phyloP scores from a whole-genome alignment of 1,284 basidiomycete species.

The Exsudoporus floridanus region DNA sequence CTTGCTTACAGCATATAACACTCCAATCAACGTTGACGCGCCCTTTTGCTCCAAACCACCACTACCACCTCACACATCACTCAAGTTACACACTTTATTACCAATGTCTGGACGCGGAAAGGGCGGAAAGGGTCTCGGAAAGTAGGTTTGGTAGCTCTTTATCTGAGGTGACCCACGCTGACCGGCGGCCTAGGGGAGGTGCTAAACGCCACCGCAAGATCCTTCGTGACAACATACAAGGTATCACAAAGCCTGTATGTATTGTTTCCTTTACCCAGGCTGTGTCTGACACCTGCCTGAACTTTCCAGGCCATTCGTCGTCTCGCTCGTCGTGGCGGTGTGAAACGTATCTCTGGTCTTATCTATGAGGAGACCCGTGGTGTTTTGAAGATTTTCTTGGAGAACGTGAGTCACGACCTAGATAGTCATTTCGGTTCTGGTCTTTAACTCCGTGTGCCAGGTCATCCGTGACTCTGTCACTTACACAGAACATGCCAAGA shows the following conservation, averaged over 20 bases:
- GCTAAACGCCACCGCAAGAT: slow-evolving; percentile 76
- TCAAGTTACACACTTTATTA: slow-evolving; percentile 15
- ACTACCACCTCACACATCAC: slow-evolving; percentile 15
- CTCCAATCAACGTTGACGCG: slow-evolving; percentile 30
- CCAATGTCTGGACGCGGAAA: slow-evolving; percentile 47
- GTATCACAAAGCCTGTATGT: slow-evolving; percentile 58
- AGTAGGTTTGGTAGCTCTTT: slow-evolving; percentile 11
- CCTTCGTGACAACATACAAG: slow-evolving; percentile 74
- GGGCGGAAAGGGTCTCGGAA: slow-evolving; percentile 41
- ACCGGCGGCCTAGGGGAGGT: slow-evolving; percentile 70
- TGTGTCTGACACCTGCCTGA: slow-evolving; percentile 28
- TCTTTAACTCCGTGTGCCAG: slow-evolving; percentile 64
- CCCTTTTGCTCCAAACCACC: slow-evolving; percentile 22
- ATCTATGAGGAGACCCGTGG: slow-evolving; percentile 86
- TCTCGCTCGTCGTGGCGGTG: slow-evolving; percentile 85
- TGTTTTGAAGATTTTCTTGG: slow-evolving; percentile 83
- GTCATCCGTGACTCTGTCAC: slow-evolving; percentile 86
- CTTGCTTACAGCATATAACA: slow-evolving; percentile 29
- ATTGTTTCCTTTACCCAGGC: slow-evolving; percentile 63
- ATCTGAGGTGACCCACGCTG: slow-evolving; percentile 32
- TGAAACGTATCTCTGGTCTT: slow-evolving; percentile 82
- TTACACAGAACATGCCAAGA: slow-evolving; percentile 89
- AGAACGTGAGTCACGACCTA: slow-evolving; percentile 41
- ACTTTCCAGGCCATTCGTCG: slow-evolving; percentile 69
- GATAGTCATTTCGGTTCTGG: neutral